Evolutionary conservation across 768 basidiomycete species (phyloP).

Genomic region (Lactifluus hygrophoroides): DNA sequence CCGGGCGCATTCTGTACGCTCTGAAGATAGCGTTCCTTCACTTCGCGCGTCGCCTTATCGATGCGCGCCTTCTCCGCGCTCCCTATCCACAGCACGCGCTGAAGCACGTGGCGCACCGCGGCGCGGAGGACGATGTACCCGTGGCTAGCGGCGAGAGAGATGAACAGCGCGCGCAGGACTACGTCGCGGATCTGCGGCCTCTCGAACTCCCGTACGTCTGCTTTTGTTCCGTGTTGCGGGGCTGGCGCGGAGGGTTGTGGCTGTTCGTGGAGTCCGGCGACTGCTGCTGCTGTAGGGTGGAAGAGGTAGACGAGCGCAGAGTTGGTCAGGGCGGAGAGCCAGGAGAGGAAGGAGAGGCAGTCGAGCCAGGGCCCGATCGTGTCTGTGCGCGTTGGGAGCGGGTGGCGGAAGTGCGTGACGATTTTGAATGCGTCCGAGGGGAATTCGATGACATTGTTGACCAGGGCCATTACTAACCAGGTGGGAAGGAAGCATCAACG

Average conservation of each 20-base stretch:
- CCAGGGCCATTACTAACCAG: conserved; percentile 68
- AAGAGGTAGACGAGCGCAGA: conserved; percentile 89
- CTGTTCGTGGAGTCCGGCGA: conserved; percentile 16
- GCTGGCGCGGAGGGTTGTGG: conserved; percentile 23
- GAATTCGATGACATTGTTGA: conserved; percentile 90
- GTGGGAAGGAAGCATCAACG: neutral
- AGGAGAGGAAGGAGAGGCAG: conserved; percentile 77
- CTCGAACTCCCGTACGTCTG: neutral
- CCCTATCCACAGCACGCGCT: conserved; percentile 69
- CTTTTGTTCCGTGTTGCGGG: neutral
- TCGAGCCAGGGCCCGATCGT: conserved; percentile 95
- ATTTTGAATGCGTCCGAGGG: conserved; percentile 96
- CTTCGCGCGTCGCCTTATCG: conserved; percentile 45
- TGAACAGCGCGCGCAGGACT: conserved; percentile 27
- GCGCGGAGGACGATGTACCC: conserved; percentile 64
- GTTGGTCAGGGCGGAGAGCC: conserved; percentile 84
- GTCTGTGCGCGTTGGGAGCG: conserved; percentile 80
- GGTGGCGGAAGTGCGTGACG: conserved; percentile 71
- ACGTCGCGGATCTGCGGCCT: conserved; percentile 9
- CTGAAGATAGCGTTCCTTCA: conserved; percentile 38
- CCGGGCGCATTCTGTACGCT: conserved; percentile 25
- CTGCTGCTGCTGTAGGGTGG: conserved; percentile 35
- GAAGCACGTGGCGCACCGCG: conserved; percentile 58
- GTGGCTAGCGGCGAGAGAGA: conserved; percentile 82
- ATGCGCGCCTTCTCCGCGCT: conserved; percentile 55